A percentile compares a stretch with the other conserved stretches of the same genome.
These are phyloP conservation scores for Hemileccinum rubropunctum DNA, from an alignment of 768 basidiomycete species.

Conservation along the genomic window DNA sequence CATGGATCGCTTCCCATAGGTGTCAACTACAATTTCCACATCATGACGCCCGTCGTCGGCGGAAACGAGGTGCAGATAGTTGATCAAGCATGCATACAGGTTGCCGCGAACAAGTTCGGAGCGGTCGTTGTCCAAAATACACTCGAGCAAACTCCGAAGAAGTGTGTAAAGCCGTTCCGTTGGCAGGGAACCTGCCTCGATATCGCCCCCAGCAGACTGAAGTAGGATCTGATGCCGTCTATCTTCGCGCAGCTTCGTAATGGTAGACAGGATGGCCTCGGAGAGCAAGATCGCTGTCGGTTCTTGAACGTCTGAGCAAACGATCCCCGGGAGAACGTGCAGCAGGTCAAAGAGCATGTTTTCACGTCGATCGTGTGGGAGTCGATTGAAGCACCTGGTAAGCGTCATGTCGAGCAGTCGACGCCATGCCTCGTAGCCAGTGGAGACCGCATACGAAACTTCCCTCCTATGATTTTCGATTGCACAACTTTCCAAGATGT, in stretches of 20 bases:
- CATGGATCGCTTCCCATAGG: constrained; percentile 25
- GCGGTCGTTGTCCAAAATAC: constrained; percentile 70
- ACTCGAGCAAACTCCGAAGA: constrained; percentile 71
- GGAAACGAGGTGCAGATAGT: constrained; percentile 74
- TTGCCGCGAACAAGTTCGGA: constrained; percentile 90
- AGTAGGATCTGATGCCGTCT: constrained; percentile 65
- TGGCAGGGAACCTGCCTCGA: constrained; percentile 67
- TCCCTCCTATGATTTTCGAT: constrained; percentile 87
- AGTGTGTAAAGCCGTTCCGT: constrained; percentile 76
- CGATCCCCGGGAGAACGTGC: constrained; percentile 75
- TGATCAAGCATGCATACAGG: constrained; percentile 87
- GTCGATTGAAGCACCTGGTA: constrained; percentile 79
- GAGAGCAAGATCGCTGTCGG: constrained; percentile 79
- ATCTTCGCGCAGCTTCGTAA: constrained; percentile 88
- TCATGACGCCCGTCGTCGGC: constrained; percentile 16
- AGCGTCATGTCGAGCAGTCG: constrained; percentile 81
- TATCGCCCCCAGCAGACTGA: constrained; percentile 61
- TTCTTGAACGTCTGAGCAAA: constrained; percentile 62
- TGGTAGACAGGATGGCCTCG: constrained; percentile 74
- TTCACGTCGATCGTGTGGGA: constrained; percentile 81
- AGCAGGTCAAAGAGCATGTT: constrained; percentile 89
- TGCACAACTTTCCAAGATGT: constrained; percentile 80
- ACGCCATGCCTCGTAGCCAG: constrained; percentile 82
- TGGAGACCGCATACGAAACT: constrained; percentile 65
- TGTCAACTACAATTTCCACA: constrained; percentile 15